Evolutionary conservation across 352 stramenopile genomes (phyloP), one percentile per base, ranked within the genome.

Genomic region (Pythium guiyangense): DNA sequence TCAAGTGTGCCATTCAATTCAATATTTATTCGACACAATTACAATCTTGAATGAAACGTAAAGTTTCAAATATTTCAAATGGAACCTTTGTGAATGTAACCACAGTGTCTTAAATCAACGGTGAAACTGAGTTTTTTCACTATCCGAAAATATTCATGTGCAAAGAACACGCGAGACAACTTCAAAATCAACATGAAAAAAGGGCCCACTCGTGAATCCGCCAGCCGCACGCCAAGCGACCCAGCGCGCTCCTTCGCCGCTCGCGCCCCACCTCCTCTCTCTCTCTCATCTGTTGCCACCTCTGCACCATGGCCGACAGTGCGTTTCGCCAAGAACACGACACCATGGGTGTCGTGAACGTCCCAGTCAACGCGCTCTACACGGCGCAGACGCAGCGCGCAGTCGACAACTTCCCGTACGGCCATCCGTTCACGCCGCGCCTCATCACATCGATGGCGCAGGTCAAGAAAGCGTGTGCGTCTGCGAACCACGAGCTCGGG

Each of bases 321-420:
- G 37, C 63, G 47, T 84, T 77, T 52, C 70, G 73, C 43, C 64
- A 73, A 46, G 73, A 84, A 57, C 64, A 75, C 56, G 73, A 84
- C 64, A 79, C 70, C 17, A 80, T 84, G 68, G 73, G 73, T 50
- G 69, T 73, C 44, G 64, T 84, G 11, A 81, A 84, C 57, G 73
- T 84, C 20, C 68, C 69, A 0, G 43, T 67, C 49, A 18, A 70
- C 54, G 70, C 69, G 70, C 63, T 81, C 42, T 84, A 78, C 66
- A 76, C 68, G 39, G 71, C 73, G 59, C 73, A 83, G 60, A 83
- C 70, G 20, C 73, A 83, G 70, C 70, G 73, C 59, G 67, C 67
- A 4, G 67, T 78, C 8, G 65, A 80, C 29, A 83, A 83, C 62
- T 83, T 83, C 25, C 70, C 71, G 1, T 79, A 77, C 45, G 73